Evolutionary conservation across 176 grass and related monocot genomes (phyloP).

Genomic region (Hordeum marinum): DNA sequence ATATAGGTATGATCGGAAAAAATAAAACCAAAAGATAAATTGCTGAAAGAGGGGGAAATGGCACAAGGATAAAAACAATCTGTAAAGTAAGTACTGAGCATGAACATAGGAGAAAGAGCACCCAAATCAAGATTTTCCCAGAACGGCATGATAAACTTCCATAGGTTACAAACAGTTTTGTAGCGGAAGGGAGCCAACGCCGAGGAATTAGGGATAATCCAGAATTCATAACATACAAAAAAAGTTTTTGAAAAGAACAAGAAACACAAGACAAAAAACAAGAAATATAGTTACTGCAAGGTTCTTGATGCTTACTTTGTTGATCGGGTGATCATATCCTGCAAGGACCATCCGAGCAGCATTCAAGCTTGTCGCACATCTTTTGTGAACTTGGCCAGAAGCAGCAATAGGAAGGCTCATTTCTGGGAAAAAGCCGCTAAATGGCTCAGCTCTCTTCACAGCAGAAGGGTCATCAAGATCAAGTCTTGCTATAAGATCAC

Average conservation of each 20-base stretch:
- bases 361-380: conserved; percentile 72
- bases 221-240: neutral
- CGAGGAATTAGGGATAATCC: neutral
- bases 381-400: conserved; percentile 86
- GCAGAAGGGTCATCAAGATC: conserved; percentile 95
- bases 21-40: conserved; percentile 7
- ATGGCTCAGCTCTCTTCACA: conserved; percentile 89
- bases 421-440: conserved; percentile 63
- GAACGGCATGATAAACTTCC: neutral
- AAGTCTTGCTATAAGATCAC: conserved; percentile 91
- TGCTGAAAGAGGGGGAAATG: neutral
- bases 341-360: conserved; percentile 90
- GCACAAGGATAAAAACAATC: neutral
- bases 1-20: neutral
- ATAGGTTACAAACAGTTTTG: neutral
- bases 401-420: conserved; percentile 58
- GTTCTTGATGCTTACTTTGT: conserved; percentile 47
- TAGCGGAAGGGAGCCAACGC: neutral
- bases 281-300: neutral
- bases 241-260: neutral
- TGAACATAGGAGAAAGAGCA: neutral
- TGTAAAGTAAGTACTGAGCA: neutral
- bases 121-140: neutral
- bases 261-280: neutral
- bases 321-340: conserved; percentile 80